A percentile compares a stretch with the other conserved stretches of the same genome.
phyloP scores from a whole-genome alignment of 441 rosid genomes.

The Aleurites moluccanus region DNA sequence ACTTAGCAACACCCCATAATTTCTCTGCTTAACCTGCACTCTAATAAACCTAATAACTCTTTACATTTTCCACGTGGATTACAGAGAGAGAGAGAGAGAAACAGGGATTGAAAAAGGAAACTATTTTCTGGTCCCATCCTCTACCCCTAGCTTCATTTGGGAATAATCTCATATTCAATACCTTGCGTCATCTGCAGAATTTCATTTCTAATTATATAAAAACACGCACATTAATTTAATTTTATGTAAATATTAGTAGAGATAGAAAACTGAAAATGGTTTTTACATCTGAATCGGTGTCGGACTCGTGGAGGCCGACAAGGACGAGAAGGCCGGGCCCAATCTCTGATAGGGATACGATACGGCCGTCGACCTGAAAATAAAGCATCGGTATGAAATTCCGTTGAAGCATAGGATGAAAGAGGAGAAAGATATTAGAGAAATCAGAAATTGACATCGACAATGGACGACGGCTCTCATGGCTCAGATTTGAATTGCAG shows the following conservation, averaged over 20 bases:
- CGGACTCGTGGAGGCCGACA: slow-evolving; percentile 79
- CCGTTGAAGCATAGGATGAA: not conserved
- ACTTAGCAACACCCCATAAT: slow-evolving; percentile 78
- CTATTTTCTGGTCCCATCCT: slow-evolving; percentile 92
- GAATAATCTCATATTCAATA: slow-evolving; percentile 83
- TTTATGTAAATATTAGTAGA: not conserved
- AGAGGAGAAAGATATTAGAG: not conserved
- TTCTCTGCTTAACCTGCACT: slow-evolving; percentile 82
- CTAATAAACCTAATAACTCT: not conserved
- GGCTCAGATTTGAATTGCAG: slow-evolving; percentile 45
- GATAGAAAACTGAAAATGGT: not conserved
- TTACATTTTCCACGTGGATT: not conserved
- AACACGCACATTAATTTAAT: slow-evolving; percentile 1
- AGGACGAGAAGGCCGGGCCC: slow-evolving; percentile 88
- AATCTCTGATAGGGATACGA: slow-evolving; percentile 81
- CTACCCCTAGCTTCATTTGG: slow-evolving; percentile 68
- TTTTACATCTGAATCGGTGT: slow-evolving; percentile 68
- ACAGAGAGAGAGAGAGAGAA: not conserved
- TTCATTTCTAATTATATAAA: not conserved
- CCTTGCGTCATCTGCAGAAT: slow-evolving; percentile 70
- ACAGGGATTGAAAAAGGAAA: slow-evolving; percentile 4
- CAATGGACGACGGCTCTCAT: slow-evolving; percentile 94
- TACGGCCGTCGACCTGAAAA: slow-evolving; percentile 67
- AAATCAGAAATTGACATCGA: slow-evolving; percentile 45
- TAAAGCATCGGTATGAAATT: not conserved